Evolutionary conservation across 306 rosid genomes (phyloP).

Genomic region (Benincasa hispida): DNA sequence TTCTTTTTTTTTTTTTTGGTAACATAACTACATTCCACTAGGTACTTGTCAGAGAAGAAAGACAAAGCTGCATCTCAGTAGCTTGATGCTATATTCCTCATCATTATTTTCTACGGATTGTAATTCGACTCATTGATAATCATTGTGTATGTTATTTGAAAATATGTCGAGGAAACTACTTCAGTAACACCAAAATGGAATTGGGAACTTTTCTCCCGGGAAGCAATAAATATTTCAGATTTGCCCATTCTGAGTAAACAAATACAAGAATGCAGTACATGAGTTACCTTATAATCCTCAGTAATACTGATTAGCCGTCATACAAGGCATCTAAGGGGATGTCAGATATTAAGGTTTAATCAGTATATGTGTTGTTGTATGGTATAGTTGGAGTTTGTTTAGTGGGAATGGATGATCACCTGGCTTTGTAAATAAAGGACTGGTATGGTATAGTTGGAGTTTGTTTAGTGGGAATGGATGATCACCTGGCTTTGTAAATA

Average conservation of each 20-base stretch:
- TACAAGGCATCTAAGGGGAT: not conserved
- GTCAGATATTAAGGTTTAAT: not conserved
- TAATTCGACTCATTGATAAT: not conserved
- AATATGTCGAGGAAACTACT: not conserved
- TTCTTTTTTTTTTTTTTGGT: too few species aligned
- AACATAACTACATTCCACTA: conserved; percentile 5
- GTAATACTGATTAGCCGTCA: not conserved
- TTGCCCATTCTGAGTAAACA: not conserved
- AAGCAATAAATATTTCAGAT: not conserved
- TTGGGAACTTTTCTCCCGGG: not conserved
- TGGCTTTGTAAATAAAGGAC: not conserved
- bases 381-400: not conserved
- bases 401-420: too few species aligned
- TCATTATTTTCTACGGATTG: not conserved
- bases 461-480: not conserved
- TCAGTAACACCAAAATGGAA: not conserved
- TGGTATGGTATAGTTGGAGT: not conserved
- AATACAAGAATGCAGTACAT: not conserved
- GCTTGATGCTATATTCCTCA: conserved; percentile 1
- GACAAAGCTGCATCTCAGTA: conserved; percentile 31
- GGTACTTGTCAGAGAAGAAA: conserved; percentile 47
- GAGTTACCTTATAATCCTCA: not conserved
- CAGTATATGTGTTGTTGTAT: not conserved
- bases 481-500: not conserved
- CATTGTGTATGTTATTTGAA: not conserved